Evolutionary conservation across 768 basidiomycete species (phyloP).

Genomic region (Pleurotus eryngii): DNA sequence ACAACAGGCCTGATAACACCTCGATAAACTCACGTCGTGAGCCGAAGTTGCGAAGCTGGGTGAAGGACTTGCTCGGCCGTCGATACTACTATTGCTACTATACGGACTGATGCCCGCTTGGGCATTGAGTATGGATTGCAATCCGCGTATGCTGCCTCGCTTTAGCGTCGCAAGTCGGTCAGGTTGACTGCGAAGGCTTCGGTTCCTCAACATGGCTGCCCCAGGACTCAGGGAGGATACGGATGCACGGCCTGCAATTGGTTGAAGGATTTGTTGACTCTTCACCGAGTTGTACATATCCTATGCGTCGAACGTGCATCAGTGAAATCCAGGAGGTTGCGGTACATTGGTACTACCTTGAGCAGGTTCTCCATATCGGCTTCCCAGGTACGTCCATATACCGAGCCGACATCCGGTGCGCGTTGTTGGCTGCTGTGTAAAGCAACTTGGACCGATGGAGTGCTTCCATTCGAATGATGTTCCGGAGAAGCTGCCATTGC

Average conservation of each 20-base stretch:
- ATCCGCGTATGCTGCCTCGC: slow-evolving; percentile 86
- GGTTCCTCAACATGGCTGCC: slow-evolving; percentile 54
- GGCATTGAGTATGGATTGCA: slow-evolving; percentile 72
- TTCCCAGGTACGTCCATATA: slow-evolving; percentile 77
- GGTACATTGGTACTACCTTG: slow-evolving; percentile 43
- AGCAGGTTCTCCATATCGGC: slow-evolving; percentile 80
- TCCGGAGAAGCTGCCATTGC: slow-evolving; percentile 36
- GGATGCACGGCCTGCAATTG: slow-evolving; percentile 55
- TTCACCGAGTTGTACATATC: slow-evolving; percentile 96
- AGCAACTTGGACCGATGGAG: slow-evolving; percentile 59
- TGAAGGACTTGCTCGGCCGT: slow-evolving; percentile 91
- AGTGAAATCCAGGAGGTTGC: neutral
- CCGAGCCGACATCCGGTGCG: slow-evolving; percentile 20
- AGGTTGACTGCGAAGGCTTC: slow-evolving; percentile 65
- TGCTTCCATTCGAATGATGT: slow-evolving; percentile 52
- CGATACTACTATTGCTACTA: slow-evolving; percentile 78
- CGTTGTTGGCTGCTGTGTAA: slow-evolving; percentile 31
- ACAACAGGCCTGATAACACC: neutral
- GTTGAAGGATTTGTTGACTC: slow-evolving; percentile 86
- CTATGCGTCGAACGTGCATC: slow-evolving; percentile 30
- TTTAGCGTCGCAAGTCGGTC: slow-evolving; percentile 79
- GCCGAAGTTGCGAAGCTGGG: slow-evolving; percentile 91
- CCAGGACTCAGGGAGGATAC: slow-evolving; percentile 59
- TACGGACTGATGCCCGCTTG: slow-evolving; percentile 76
- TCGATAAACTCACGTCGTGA: slow-evolving; percentile 56